Percentiles rank a stretch among this genome's conserved stretches.
Evolutionary conservation across 495 filamentous ascomycete species (phyloP).

Genomic region (Annulohypoxylon stygium): DNA sequence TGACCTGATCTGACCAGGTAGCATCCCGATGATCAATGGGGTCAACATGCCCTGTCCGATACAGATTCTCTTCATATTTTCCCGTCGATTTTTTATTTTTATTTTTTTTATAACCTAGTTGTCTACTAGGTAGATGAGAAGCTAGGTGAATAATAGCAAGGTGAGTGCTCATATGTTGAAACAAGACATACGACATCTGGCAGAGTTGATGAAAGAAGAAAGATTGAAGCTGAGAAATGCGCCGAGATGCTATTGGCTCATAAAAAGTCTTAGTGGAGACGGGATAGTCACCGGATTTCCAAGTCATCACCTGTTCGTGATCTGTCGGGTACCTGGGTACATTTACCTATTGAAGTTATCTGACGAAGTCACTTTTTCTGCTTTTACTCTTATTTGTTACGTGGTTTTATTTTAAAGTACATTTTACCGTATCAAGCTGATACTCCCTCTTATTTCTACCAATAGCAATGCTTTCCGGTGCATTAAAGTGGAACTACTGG

Average conservation of each 20-base stretch:
- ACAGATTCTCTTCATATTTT: not conserved
- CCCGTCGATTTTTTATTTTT: not conserved
- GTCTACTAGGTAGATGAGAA: not conserved
- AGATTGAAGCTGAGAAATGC: not conserved
- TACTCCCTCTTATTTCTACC: constrained; percentile 15
- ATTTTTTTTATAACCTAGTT: not conserved
- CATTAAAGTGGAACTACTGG: not conserved
- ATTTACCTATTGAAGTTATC: constrained; percentile 12
- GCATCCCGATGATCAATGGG: not conserved
- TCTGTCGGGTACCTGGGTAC: constrained; percentile 14
- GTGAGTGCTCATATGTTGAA: not conserved
- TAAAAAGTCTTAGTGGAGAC: not conserved
- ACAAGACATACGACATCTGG: not conserved
- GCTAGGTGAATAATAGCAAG: not conserved
- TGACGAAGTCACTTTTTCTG: constrained; percentile 24
- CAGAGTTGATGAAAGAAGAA: not conserved
- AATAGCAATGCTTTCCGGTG: constrained; percentile 22
- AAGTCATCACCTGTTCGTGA: not conserved
- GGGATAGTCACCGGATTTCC: constrained; percentile 10
- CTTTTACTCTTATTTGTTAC: constrained; percentile 3
- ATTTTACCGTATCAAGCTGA: constrained; percentile 17
- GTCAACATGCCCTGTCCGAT: not conserved
- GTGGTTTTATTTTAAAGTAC: constrained; percentile 16
- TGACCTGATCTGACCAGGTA: not conserved
- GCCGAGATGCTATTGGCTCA: not conserved